These are phyloP conservation scores for Colletotrichum aenigma DNA, from an alignment of 2,329 filamentous ascomycete species.

Conservation along the genomic window DNA sequence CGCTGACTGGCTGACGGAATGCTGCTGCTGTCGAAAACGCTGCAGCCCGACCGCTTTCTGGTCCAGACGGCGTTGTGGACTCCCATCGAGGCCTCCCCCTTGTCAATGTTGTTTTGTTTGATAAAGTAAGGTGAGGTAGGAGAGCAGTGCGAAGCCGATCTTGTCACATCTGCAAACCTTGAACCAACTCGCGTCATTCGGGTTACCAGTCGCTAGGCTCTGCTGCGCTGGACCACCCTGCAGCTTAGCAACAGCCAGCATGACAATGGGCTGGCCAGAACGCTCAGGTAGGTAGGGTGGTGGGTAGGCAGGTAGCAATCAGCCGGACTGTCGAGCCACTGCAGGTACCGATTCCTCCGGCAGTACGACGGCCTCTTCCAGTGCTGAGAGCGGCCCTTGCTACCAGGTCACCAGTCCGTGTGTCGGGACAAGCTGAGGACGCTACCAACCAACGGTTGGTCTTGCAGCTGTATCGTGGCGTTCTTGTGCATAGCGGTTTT, in stretches of 20 bases:
- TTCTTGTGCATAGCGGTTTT: neutral
- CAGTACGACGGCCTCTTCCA: slow-evolving; percentile 5
- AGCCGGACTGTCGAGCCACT: slow-evolving; percentile 2
- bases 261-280: neutral
- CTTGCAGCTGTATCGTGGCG: neutral
- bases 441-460: neutral
- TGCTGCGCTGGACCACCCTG: neutral
- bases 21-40: neutral
- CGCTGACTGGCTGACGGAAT: slow-evolving; percentile 1
- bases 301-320: neutral
- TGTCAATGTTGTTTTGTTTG: slow-evolving; percentile 8
- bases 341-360: slow-evolving; percentile 15
- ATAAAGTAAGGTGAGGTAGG: neutral
- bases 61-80: neutral
- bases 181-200: neutral
- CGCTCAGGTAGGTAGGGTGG: neutral
- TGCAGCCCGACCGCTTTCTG: slow-evolving; percentile 3
- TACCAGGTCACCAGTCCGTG: slow-evolving; percentile 5
- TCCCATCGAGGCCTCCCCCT: neutral
- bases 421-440: neutral
- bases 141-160: slow-evolving; percentile 4
- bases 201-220: neutral
- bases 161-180: slow-evolving; percentile 5
- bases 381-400: slow-evolving; percentile 6
- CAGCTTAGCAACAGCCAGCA: neutral